These are phyloP conservation scores for Echites panduratus DNA, from an alignment of 257 asterid genomes.

Conservation along the genomic window DNA sequence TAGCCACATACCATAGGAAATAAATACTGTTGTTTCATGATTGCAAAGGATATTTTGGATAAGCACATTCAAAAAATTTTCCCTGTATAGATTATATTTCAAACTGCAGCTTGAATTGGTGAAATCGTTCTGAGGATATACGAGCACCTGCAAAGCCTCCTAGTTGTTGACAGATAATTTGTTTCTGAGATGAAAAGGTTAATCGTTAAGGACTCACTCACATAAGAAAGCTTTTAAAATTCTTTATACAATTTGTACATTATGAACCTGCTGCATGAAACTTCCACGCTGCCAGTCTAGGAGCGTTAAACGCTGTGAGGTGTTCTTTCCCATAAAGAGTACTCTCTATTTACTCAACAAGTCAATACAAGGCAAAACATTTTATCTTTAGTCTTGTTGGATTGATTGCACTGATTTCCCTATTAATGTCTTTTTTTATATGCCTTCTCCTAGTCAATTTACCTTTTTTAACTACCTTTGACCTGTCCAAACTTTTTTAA, in stretches of 20 bases:
- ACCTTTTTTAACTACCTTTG: not conserved
- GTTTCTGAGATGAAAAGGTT: not conserved
- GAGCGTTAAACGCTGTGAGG: not conserved
- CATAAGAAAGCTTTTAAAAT: not conserved
- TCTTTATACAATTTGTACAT: not conserved
- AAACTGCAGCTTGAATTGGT: not conserved
- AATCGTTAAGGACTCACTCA: not conserved
- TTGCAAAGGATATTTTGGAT: not conserved
- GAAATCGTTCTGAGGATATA: not conserved
- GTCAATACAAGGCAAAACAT: not conserved
- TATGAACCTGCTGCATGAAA: not conserved
- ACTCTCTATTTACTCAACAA: not conserved
- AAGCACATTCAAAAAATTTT: not conserved
- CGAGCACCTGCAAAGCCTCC: not conserved
- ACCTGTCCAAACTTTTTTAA: not conserved
- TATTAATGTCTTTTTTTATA: not conserved
- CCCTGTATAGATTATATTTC: not conserved
- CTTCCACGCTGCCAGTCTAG: not conserved
- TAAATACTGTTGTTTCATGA: not conserved
- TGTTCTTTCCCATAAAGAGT: not conserved
- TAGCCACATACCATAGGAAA: not conserved
- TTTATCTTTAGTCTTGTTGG: not conserved
- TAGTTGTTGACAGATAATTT: too few species aligned
- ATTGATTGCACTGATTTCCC: not conserved
- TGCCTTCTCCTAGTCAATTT: not conserved